Evolutionary conservation across 441 rosid species (phyloP).

Genomic region (Croton laevigatus): DNA sequence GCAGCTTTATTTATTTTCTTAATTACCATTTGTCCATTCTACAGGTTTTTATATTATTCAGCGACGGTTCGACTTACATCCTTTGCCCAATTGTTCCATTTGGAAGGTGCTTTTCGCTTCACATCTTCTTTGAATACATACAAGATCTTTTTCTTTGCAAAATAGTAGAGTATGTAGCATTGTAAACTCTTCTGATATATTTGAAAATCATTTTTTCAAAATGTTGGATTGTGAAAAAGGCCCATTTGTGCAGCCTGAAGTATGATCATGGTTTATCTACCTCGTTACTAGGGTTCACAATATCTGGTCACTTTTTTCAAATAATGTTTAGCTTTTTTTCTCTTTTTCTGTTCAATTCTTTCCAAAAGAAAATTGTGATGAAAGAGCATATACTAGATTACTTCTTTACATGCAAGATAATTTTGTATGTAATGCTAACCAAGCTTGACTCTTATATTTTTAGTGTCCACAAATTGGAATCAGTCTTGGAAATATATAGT

Average conservation of each 20-base stretch:
- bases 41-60: conserved; percentile 82
- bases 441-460: conserved; percentile 23
- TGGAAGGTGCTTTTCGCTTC: conserved; percentile 59
- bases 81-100: conserved; percentile 92
- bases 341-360: not conserved
- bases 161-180: conserved; percentile 12
- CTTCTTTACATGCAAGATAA: conserved; percentile 12
- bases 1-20: conserved; percentile 6
- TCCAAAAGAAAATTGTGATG: not conserved
- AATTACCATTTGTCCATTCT: conserved; percentile 16
- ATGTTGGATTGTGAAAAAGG: not conserved
- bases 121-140: not conserved
- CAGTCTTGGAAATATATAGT: conserved; percentile 63
- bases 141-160: conserved; percentile 8
- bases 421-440: conserved; percentile 24
- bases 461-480: conserved; percentile 82
- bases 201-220: conserved; percentile 6
- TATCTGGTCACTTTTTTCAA: not conserved
- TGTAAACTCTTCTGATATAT: conserved; percentile 1
- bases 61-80: conserved; percentile 81
- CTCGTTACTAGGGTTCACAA: not conserved
- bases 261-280: conserved; percentile 2
- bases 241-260: not conserved
- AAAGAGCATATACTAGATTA: not conserved
- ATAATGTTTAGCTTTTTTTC: not conserved